A percentile compares a stretch with the other conserved stretches of the same genome.
These are phyloP conservation scores for Sphagnum contortum DNA, from an alignment of 225 moss, liverwort and hornwort genomes.

Conservation along the genomic window DNA sequence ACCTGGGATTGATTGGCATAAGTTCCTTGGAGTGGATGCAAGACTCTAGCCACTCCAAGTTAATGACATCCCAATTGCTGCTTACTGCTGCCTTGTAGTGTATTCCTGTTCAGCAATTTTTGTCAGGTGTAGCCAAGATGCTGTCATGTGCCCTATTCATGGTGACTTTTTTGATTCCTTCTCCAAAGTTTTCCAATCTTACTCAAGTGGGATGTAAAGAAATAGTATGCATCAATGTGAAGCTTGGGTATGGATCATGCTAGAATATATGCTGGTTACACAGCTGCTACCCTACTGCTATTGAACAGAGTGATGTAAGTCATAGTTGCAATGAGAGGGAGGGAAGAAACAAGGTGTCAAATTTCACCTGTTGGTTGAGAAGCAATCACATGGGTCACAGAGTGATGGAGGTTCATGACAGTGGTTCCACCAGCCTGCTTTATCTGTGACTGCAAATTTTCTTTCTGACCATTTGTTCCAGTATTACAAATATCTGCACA, in stretches of 20 bases:
- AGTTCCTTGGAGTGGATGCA: slow-evolving; percentile 7
- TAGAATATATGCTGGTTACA: too few relatives aligned
- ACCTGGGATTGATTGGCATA: slow-evolving; percentile 10
- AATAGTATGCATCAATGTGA: not conserved
- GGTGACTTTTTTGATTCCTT: not conserved
- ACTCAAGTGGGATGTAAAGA: not conserved
- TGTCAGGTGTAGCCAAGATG: not conserved
- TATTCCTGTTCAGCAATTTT: slow-evolving; percentile 9
- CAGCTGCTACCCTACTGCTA: too few relatives aligned
- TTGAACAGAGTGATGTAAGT: too few relatives aligned
- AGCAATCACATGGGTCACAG: slow-evolving; percentile 17
- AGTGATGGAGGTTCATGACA: slow-evolving; percentile 9
- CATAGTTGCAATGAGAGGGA: not conserved
- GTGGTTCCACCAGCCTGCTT: slow-evolving; percentile 13
- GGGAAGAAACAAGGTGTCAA: not conserved
- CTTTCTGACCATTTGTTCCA: not conserved
- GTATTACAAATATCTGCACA: slow-evolving; percentile 14
- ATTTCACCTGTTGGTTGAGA: slow-evolving; percentile 5
- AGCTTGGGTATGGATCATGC: too few relatives aligned
- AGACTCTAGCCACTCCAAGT: slow-evolving; percentile 6
- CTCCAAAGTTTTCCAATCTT: not conserved
- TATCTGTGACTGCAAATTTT: slow-evolving; percentile 6
- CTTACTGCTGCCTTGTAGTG: slow-evolving; percentile 11
- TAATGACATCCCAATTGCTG: slow-evolving; percentile 11
- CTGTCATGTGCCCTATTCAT: not conserved